phyloP scores from a whole-genome alignment of 2,329 filamentous ascomycete species.

The Erysiphe pulchra region DNA sequence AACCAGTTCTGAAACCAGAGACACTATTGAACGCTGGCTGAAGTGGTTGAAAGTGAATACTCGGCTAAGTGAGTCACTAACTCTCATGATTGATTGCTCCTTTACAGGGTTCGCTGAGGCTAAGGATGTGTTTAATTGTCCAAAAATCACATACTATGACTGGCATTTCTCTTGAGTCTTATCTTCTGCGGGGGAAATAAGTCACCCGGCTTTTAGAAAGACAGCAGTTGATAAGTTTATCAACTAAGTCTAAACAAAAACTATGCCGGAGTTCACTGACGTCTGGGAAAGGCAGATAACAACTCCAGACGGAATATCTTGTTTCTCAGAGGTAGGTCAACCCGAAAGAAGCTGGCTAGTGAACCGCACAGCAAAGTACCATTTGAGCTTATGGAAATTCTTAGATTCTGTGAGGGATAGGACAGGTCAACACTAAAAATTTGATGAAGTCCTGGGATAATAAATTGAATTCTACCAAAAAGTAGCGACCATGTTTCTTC shows the following conservation, averaged over 20 bases:
- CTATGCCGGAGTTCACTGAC: too few relatives aligned
- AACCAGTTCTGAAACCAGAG: background rate
- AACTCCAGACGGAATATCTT: too few relatives aligned
- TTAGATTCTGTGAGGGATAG: background rate
- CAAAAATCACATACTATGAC: background rate
- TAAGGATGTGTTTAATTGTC: background rate
- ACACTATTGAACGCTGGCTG: background rate
- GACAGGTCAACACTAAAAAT: background rate
- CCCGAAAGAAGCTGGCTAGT: too few relatives aligned
- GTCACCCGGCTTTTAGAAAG: too few relatives aligned
- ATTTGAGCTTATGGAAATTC: background rate
- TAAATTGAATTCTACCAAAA: background rate
- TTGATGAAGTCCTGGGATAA: background rate
- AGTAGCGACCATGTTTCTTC: background rate
- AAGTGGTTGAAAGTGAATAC: background rate
- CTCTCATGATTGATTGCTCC: background rate
- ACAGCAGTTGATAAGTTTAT: too few relatives aligned
- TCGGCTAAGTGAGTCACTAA: background rate
- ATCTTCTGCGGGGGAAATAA: too few relatives aligned
- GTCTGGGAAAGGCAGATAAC: too few relatives aligned
- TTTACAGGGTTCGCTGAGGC: background rate
- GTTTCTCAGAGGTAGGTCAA: too few relatives aligned
- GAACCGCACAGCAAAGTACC: too few relatives aligned
- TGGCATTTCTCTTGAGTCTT: background rate
- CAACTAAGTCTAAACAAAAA: too few relatives aligned